phyloP scores from a whole-genome alignment of 306 rosid genomes.

The Pyrus bretschneideri region DNA sequence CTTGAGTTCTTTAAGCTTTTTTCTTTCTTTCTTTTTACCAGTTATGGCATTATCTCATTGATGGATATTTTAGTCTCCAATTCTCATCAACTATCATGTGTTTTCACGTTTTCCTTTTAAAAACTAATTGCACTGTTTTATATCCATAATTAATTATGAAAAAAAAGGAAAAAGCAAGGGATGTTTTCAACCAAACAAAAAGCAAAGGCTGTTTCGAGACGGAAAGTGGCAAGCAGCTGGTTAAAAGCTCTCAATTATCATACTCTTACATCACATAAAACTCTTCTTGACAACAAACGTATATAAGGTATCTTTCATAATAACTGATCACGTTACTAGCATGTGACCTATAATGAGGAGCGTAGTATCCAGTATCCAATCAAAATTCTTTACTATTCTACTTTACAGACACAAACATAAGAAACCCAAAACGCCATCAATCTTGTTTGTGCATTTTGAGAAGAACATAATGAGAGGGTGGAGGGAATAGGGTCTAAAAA shows the following conservation, averaged over 20 bases:
- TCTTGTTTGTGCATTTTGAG: not conserved
- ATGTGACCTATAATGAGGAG: not conserved
- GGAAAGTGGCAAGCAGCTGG: not conserved
- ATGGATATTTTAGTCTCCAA: not conserved
- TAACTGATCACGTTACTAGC: not conserved
- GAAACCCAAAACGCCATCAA: not conserved
- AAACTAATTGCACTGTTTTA: not conserved
- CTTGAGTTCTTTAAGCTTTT: not conserved
- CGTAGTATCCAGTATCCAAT: too few relatives aligned
- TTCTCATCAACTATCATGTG: not conserved
- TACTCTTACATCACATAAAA: not conserved
- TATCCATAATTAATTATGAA: not conserved
- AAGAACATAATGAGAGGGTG: not conserved
- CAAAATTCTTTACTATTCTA: not conserved
- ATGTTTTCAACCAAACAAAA: too few relatives aligned
- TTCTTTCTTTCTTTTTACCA: not conserved
- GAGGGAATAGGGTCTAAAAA: not conserved
- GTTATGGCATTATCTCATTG: not conserved
- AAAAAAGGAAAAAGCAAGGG: too few relatives aligned
- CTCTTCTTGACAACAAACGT: not conserved
- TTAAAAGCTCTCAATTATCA: not conserved
- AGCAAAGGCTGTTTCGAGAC: too few relatives aligned
- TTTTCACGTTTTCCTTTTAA: not conserved
- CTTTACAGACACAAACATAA: not conserved
- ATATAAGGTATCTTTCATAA: rapidly evolving